phyloP scores from a whole-genome alignment of 306 rosid genomes.

The Cotoneaster glaucophyllus region DNA sequence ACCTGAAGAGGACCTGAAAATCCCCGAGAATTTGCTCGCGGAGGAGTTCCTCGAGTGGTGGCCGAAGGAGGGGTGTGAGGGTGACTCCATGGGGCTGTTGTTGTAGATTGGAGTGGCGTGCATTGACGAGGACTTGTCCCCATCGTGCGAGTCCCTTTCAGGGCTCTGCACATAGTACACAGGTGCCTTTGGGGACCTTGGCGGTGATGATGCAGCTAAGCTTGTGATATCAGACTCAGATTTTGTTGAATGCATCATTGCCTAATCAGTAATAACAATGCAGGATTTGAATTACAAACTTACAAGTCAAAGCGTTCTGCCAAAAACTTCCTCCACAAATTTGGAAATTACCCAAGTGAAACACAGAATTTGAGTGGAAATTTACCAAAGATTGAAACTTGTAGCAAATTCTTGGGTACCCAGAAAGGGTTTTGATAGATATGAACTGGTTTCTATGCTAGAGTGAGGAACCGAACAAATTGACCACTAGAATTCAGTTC shows the following conservation, averaged over 20 bases:
- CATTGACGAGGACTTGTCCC: slow-evolving; percentile 83
- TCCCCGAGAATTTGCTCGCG: slow-evolving; percentile 74
- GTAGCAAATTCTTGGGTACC: not conserved
- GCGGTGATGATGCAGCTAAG: slow-evolving; percentile 87
- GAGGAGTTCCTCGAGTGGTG: slow-evolving; percentile 94
- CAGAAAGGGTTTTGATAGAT: not conserved
- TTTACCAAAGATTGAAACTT: not conserved
- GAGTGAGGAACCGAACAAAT: not conserved
- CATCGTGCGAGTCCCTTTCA: slow-evolving; percentile 89
- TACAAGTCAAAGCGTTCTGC: not conserved
- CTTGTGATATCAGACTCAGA: slow-evolving; percentile 89
- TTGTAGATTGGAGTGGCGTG: slow-evolving; percentile 84
- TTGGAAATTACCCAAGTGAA: not conserved
- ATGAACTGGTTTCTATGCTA: not conserved
- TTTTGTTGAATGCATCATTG: slow-evolving; percentile 54
- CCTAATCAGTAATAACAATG: not conserved
- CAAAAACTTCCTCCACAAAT: not conserved
- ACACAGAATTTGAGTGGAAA: not conserved
- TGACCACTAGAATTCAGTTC: not conserved
- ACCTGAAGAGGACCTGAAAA: slow-evolving; percentile 82
- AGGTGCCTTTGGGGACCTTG: slow-evolving; percentile 80
- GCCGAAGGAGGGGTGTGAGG: slow-evolving; percentile 90
- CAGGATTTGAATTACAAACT: not conserved
- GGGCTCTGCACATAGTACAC: slow-evolving; percentile 91
- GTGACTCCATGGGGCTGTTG: slow-evolving; percentile 92